Base-by-base conservation (phyloP, 2,329 filamentous ascomycete genomes). In the Curvularia lunata region DNA sequence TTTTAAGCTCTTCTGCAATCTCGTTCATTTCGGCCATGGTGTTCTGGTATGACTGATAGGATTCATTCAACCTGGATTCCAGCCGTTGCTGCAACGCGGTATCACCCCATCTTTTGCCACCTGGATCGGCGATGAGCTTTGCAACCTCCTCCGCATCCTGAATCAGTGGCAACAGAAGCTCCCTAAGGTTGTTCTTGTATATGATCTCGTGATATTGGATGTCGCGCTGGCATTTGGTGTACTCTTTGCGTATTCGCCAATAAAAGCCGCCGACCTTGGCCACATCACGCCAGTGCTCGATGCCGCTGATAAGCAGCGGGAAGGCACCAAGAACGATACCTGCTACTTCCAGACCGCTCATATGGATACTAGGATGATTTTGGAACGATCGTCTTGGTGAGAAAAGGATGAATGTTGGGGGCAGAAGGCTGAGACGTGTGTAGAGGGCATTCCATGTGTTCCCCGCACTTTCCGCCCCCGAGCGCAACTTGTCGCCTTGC, bases 251-350 rank as follows among this genome's bases (percentile, higher is more conserved):
- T 45, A 45, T 45, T 28, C 42, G 23, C 42, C 42, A 45, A 18
- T 28, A 45, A 9, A 45, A 45, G 42, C 42, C 42, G 42, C 42
- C 42, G n/a, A 45, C 42, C 42, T 45, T 45, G 13, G 42, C 42
- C 23, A 45, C 42, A 45, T 45, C 25, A 28, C 25, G 42, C 42
- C 42, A 45, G 4, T 45, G 42, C 25, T 45, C 42, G 42, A 45
- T 45, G 16, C 42, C 42, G 25, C 42, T 45, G 5, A 45, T 28
- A 10, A 45, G 42, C n/a, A 45, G n/a, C 25, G 42, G 42, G 30
- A 45, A 30, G 42, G 42, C 42, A 30, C 25, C 42, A 45, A 45
- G 42, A 8, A 45, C 25, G 8, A 30, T 12, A 3, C 42, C 42
- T 12, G 42, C 42, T 45, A 45, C 42, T 19, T 45, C 42, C 18